Base-by-base conservation (phyloP, 2,329 filamentous ascomycete species). In the Cercospora sesami region DNA sequence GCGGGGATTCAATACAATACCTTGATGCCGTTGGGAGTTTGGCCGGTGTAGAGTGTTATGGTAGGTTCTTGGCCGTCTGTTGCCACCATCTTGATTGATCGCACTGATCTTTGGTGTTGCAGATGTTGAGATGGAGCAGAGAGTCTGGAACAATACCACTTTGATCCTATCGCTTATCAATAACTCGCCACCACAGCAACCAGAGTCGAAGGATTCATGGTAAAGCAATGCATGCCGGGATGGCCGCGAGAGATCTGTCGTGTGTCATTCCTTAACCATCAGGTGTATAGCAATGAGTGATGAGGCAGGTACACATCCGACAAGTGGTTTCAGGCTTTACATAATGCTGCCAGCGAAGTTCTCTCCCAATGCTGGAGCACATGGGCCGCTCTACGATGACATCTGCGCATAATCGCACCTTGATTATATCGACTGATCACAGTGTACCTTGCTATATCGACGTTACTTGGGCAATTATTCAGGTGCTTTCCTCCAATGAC, bases 11-110 rank as follows among this genome's bases (percentile, higher is more conserved):
- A 30, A 58, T 30, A 30, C 53, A 31, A 18, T 26, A 60, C 58
- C 79, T 96, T 96, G 84, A 95, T 91, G 72, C 93, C 93, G 80
- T 96, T 96, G 62, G 93, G 92, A 57, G 93, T 96, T 75, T 89
- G 86, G 18, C 86, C 84, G 12, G 93, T 96, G 82, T 94, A 96
- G 42, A 96, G 86, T 42, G 88, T 90, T 74, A 96, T 92, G 28
- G 64, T n/a, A 31, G 60, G 73, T 61, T 39, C 39, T 58, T 26
- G 18, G 39, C 18, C n/a, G 12, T 5, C 21, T 16, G 42, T 7
- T 10, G 16, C 28, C 45, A 30, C 21, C 31, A 31, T 63, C 9
- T 5, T 16, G 12, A 1, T n/a, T 60, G 31, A n/a, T n/a, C 2
- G 14, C 5, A 18, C 30, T 59, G 30, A 9, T 12, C 7, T 28